Evolutionary conservation across 768 basidiomycete species (phyloP).

Genomic region (Pholiota conissans): DNA sequence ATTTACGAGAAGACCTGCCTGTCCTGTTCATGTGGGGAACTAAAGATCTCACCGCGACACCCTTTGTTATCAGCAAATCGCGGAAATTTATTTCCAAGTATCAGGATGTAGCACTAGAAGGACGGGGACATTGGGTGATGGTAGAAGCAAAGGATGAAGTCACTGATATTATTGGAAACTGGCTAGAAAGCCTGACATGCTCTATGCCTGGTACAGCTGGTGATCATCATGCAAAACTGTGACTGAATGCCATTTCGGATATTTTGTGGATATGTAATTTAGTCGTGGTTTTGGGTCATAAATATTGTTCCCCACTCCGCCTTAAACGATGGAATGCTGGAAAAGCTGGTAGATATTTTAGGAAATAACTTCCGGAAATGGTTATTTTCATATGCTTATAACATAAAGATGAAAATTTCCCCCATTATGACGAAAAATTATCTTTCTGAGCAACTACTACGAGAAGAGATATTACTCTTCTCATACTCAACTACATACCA

Average conservation of each 20-base stretch:
- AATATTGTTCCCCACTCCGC: too few species aligned
- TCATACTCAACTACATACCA: too few species aligned
- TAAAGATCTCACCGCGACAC: constrained; percentile 48
- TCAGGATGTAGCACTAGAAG: constrained; percentile 52
- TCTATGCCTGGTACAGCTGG: constrained; percentile 10
- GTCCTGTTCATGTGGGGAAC: constrained; percentile 65
- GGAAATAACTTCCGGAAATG: background rate
- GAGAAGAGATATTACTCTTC: too few species aligned
- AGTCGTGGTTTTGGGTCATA: too few species aligned
- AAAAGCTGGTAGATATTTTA: background rate
- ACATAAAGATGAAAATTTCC: too few species aligned
- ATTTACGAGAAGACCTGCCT: constrained; percentile 49
- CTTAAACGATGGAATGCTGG: too few species aligned
- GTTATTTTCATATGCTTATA: background rate
- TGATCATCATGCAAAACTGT: background rate
- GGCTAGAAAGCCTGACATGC: constrained; percentile 40
- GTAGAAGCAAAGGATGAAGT: constrained; percentile 58
- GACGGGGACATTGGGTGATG: constrained; percentile 67
- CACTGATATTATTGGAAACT: constrained; percentile 44
- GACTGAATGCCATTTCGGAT: background rate
- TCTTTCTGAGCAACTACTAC: too few species aligned
- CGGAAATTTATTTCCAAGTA: constrained; percentile 51
- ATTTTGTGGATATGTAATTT: background rate
- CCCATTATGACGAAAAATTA: too few species aligned
- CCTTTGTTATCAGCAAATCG: constrained; percentile 39